Evolutionary conservation across 2,329 filamentous ascomycete genomes (phyloP).

Genomic region (Fusarium subtropicale): DNA sequence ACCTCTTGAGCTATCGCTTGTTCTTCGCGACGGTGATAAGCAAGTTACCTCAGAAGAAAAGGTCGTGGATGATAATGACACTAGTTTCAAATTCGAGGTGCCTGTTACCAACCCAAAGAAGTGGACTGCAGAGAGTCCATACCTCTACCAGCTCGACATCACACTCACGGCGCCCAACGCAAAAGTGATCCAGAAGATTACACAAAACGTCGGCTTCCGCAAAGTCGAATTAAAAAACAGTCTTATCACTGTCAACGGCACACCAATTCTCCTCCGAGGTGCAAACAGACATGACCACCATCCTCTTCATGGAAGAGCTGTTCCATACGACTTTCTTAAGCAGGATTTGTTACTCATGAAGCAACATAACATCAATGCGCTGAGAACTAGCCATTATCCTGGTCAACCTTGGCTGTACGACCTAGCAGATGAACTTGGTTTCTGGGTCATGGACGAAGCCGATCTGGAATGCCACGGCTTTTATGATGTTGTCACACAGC

Average conservation of each 20-base stretch:
- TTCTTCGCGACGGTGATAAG: background rate
- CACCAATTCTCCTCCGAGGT: background rate
- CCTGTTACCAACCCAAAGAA: background rate
- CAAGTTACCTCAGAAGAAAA: background rate
- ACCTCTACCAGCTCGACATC: slow-evolving; percentile 9
- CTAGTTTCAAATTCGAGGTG: accelerated
- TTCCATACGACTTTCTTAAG: slow-evolving; percentile 15
- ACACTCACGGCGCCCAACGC: background rate
- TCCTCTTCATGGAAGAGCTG: slow-evolving; percentile 8
- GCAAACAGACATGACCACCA: slow-evolving; percentile 19
- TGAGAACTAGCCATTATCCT: slow-evolving; percentile 13
- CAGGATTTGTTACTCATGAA: slow-evolving; percentile 20
- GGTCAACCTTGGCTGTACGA: slow-evolving; percentile 15
- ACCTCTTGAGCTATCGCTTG: accelerated
- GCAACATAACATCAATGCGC: slow-evolving; percentile 23
- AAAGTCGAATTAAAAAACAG: slow-evolving; percentile 6
- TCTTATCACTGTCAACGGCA: slow-evolving; percentile 7
- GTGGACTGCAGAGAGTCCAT: slow-evolving; percentile 10
- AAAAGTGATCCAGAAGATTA: background rate
- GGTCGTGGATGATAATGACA: accelerated
- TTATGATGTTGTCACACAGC: slow-evolving; percentile 19
- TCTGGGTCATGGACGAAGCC: slow-evolving; percentile 26
- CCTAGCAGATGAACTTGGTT: slow-evolving; percentile 12
- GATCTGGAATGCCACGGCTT: slow-evolving; percentile 15
- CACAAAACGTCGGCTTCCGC: slow-evolving; percentile 12